Percentiles rank a stretch among this genome's conserved stretches.
Conservation (phyloP, 306 rosid genomes). For the peach (Prunus persica) region Prunus_persica_NCBIv2 NC_034013.1:13663001-13663500, state of each 20-base stretch:
- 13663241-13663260: slow-evolving; percentile 46
- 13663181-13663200: slow-evolving; percentile 64
- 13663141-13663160: slow-evolving; percentile 68
- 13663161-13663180: slow-evolving; percentile 65
- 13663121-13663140: slow-evolving; percentile 89
- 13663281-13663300: slow-evolving; percentile 66
- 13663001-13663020: slow-evolving; percentile 20
- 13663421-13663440: slow-evolving; percentile 82
- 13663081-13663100: slow-evolving; percentile 61
- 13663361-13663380: slow-evolving; percentile 75
- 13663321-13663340: slow-evolving; percentile 50
- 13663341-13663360: slow-evolving; percentile 42
- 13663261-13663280: slow-evolving; percentile 50
- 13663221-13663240: slow-evolving; percentile 33
- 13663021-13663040: slow-evolving; percentile 22
- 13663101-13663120: slow-evolving; percentile 54
- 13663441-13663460: slow-evolving; percentile 54
- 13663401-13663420: slow-evolving; percentile 74
- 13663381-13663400: slow-evolving; percentile 62
- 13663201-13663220: slow-evolving; percentile 59
- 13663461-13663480: slow-evolving; percentile 83
- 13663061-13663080: slow-evolving; percentile 36
- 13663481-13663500: slow-evolving; percentile 64
- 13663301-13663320: slow-evolving; percentile 65
- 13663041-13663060: slow-evolving; percentile 23